Evolutionary conservation across 805 yeast genomes (phyloP).

Genomic region (Naumovozyma baii): DNA sequence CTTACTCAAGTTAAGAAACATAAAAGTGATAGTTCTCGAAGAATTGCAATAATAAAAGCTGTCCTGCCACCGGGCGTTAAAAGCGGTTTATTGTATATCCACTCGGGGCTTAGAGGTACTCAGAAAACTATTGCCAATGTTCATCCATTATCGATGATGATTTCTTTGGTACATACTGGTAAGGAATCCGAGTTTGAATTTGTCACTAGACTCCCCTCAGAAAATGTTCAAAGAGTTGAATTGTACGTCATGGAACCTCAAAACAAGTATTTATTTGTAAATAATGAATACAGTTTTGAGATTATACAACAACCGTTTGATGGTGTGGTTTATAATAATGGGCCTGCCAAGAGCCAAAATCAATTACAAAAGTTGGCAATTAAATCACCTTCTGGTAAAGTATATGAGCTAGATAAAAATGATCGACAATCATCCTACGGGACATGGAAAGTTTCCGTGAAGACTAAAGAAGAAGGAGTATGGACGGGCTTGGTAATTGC

Average conservation of each 20-base stretch:
- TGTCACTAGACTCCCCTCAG: slow-evolving; percentile 63
- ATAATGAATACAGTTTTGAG: slow-evolving; percentile 55
- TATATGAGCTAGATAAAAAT: slow-evolving; percentile 46
- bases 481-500: slow-evolving; percentile 80
- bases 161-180: slow-evolving; percentile 71
- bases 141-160: slow-evolving; percentile 61
- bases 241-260: slow-evolving; percentile 83
- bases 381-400: slow-evolving; percentile 78
- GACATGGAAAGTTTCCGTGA: slow-evolving; percentile 49
- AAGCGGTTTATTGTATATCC: slow-evolving; percentile 67
- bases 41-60: slow-evolving; percentile 74
- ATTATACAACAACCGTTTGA: slow-evolving; percentile 53
- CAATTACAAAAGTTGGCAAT: slow-evolving; percentile 50
- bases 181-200: slow-evolving; percentile 49
- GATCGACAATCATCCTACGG: slow-evolving; percentile 42
- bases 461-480: slow-evolving; percentile 60
- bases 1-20: slow-evolving; percentile 75
- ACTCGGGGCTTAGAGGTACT: slow-evolving; percentile 54
- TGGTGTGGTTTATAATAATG: slow-evolving; percentile 32
- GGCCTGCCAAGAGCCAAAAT: slow-evolving; percentile 21
- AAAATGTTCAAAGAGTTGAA: slow-evolving; percentile 60
- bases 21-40: slow-evolving; percentile 35
- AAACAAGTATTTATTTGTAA: slow-evolving; percentile 45
- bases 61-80: slow-evolving; percentile 59
- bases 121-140: slow-evolving; percentile 48